Conservation (phyloP, 371 early-diverging fungal genomes). For the Coemansia linderi region DNA sequence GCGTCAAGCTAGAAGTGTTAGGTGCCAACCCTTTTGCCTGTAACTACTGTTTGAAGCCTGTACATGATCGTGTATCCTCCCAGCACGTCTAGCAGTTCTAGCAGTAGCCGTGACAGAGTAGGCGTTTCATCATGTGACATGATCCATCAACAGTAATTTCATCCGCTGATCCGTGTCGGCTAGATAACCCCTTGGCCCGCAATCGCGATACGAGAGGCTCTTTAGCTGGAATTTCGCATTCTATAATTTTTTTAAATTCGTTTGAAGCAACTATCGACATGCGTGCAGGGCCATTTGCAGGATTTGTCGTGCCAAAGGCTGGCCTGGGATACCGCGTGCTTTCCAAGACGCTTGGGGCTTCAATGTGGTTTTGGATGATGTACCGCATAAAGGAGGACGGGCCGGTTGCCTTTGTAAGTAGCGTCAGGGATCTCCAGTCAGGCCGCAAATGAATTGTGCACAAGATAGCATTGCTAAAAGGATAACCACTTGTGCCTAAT, state of each 20-base stretch:
- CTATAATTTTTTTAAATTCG: background rate
- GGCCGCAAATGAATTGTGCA: background rate
- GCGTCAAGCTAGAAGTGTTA: no score
- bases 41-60: no score
- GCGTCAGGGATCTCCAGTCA: background rate
- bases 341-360: slow-evolving; percentile 64
- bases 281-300: slow-evolving; percentile 37
- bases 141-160: no score
- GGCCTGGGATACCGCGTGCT: slow-evolving; percentile 35
- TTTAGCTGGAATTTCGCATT: background rate
- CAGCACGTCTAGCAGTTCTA: no score
- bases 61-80: no score
- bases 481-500: background rate
- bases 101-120: no score
- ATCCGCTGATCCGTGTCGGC: no score
- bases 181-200: no score
- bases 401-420: slow-evolving; percentile 70
- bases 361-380: slow-evolving; percentile 89
- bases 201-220: no score
- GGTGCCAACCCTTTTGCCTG: no score
- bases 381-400: slow-evolving; percentile 83
- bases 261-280: slow-evolving; percentile 1
- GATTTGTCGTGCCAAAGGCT: slow-evolving; percentile 42
- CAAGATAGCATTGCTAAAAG: background rate
- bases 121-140: no score